Conservation (phyloP, 306 rosid genomes). For the Acmispon strigosus region DNA sequence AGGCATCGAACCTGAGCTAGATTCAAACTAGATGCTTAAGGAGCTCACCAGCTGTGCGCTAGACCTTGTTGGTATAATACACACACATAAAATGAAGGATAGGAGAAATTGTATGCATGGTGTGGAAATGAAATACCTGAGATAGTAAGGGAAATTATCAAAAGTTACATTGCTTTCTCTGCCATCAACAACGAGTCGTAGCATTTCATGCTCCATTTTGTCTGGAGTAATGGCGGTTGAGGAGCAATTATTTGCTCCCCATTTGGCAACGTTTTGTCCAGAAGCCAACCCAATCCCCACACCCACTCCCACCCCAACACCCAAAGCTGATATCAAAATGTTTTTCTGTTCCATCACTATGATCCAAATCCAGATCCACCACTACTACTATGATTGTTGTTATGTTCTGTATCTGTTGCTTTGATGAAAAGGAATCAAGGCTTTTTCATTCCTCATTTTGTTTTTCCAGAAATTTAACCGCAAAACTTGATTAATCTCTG, state of each 20-base stretch:
- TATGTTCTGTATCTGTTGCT: background rate
- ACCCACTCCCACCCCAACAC: constrained; percentile 81
- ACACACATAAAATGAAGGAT: no score
- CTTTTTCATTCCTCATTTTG: background rate
- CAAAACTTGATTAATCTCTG: background rate
- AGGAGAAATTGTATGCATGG: background rate
- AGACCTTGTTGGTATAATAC: no score
- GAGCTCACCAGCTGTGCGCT: no score
- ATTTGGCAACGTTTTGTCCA: constrained; percentile 38
- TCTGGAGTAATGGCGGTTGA: constrained; percentile 36
- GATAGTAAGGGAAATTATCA: constrained; percentile 73
- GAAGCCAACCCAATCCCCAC: constrained; percentile 73
- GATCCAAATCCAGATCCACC: background rate
- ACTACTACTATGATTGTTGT: background rate
- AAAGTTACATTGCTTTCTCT: constrained; percentile 68
- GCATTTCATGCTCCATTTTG: constrained; percentile 62
- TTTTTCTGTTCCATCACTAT: constrained; percentile 57
- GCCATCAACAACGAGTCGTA: constrained; percentile 52
- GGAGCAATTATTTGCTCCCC: constrained; percentile 26
- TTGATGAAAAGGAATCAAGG: background rate
- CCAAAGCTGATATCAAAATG: constrained; percentile 53
- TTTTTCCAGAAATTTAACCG: background rate
- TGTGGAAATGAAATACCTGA: constrained; percentile 31
- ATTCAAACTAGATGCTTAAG: no score
- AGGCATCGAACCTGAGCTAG: no score